phyloP scores from a whole-genome alignment of 2,329 filamentous ascomycete genomes.

The Fusarium longipes region DNA sequence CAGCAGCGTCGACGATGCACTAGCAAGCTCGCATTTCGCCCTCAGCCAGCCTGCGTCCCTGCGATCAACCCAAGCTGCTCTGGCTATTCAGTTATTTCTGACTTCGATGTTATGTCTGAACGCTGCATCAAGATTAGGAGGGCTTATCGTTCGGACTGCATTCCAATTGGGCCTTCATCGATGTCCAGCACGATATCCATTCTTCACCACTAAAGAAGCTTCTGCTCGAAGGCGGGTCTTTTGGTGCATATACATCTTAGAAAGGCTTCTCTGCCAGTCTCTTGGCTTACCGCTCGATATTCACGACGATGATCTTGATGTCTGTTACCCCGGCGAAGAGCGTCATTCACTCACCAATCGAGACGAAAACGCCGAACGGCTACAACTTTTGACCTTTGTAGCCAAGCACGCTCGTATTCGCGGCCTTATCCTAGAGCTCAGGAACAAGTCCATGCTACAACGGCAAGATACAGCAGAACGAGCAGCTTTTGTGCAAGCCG shows the following conservation, averaged over 20 bases:
- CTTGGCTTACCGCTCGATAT: constrained; percentile 66
- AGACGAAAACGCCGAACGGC: constrained; percentile 40
- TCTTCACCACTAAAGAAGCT: constrained; percentile 60
- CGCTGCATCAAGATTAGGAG: constrained; percentile 66
- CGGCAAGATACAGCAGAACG: constrained; percentile 57
- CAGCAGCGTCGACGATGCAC: constrained; percentile 60
- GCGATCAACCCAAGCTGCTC: constrained; percentile 60
- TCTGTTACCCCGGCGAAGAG: constrained; percentile 65
- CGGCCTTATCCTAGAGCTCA: constrained; percentile 63
- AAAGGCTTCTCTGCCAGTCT: constrained; percentile 66
- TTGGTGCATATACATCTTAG: constrained; percentile 67
- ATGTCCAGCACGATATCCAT: constrained; percentile 63
- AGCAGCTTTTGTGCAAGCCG: constrained; percentile 59
- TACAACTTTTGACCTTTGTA: constrained; percentile 55
- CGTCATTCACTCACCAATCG: constrained; percentile 49
- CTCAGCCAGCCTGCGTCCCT: constrained; percentile 61
- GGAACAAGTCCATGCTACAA: constrained; percentile 62
- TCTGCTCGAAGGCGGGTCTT: constrained; percentile 64
- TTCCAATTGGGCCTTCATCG: constrained; percentile 69
- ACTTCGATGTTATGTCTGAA: constrained; percentile 67
- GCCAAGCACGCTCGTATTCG: constrained; percentile 61
- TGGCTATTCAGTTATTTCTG: constrained; percentile 65
- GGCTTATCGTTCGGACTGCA: constrained; percentile 65
- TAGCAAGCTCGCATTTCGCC: constrained; percentile 60
- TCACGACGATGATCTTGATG: constrained; percentile 67